These are phyloP conservation scores for Albophoma yamanashiensis DNA, from an alignment of 2,329 filamentous ascomycete species.

Conservation along the genomic window DNA sequence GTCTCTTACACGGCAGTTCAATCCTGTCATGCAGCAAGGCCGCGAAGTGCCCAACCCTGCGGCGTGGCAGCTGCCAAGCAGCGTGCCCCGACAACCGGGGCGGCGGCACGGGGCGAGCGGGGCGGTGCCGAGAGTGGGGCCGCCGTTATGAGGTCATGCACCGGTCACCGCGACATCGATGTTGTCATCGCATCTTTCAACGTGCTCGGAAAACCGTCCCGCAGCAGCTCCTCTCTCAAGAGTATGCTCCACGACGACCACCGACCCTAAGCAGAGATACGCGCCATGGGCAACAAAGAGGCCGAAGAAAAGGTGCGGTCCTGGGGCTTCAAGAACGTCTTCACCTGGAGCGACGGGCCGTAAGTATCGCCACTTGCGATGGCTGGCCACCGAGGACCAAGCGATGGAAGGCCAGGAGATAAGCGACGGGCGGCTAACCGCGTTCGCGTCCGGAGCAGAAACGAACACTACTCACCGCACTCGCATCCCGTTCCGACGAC, in stretches of 20 bases:
- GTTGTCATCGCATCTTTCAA: not conserved
- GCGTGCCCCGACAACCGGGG: not conserved
- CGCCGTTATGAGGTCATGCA: not conserved
- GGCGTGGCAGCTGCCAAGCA: not conserved
- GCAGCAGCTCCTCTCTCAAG: not conserved
- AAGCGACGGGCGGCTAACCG: not conserved
- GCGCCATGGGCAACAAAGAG: constrained; percentile 16
- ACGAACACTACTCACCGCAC: constrained; percentile 59
- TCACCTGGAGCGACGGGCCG: constrained; percentile 63
- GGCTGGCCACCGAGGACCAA: not conserved
- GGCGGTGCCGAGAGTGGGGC: not conserved
- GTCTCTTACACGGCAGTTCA: not conserved
- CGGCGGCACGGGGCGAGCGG: not conserved
- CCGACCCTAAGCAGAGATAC: not conserved
- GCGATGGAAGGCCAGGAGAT: not conserved
- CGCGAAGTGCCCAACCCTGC: too few species aligned
- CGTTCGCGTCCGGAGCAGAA: constrained; percentile 30
- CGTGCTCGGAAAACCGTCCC: too few species aligned
- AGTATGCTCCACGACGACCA: not conserved
- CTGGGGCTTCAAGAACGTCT: constrained; percentile 61
- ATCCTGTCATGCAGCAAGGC: not conserved
- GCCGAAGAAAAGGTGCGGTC: constrained; percentile 49
- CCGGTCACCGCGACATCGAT: not conserved
- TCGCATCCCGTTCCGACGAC: constrained; percentile 54
- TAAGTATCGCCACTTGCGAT: constrained; percentile 28